Evolutionary conservation across 1,139 yeast species (phyloP), one percentile per base, ranked within the genome.

Genomic region (Arxiozyma bovina): DNA sequence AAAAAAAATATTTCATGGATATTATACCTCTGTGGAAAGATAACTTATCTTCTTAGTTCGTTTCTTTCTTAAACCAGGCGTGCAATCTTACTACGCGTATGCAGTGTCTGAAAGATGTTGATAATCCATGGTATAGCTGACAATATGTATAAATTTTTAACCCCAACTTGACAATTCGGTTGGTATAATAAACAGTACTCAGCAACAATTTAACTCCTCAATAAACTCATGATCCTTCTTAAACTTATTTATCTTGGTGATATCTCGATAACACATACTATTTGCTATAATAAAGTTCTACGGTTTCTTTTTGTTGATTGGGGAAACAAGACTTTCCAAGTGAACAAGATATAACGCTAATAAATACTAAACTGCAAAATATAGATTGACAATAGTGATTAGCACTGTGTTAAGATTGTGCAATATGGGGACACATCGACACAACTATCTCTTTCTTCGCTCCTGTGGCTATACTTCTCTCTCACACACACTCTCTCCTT

Each of bases 201-300:
- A n/a, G n/a, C n/a, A n/a, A n/a, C n/a, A n/a, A n/a, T 25, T 25
- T 25, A 8, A 25, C 8, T 8, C 30, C 30, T 25, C 30, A 34
- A 34, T 12, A 34, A 34, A 34, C 40, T 12, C 40, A 34, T 34
- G 40, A 34, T 34, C n/a, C 43, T 42, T 18, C 43, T 18, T 42
- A 42, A 42, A 18, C 42, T n/a, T 15, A n/a, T 42, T 6, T 18
- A 1, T 2, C 18, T 20, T 18, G 18, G 8, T 42, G 4, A 18
- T 42, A 15, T 2, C 21, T 7, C 21, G n/a, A 18, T 45, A 45
- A 46, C 49, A 46, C 49, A 46, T 46, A 46, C 49, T 46, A 34
- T n/a, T 46, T 46, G 49, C 49, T 46, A 46, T 46, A 46, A 46
- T 46, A 46, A 46, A 34, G 49, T 46, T 46, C 40, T 42, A 46